Evolutionary conservation across 78 protist species (phyloP).

Genomic region (Tieghemostelium lacteum): DNA sequence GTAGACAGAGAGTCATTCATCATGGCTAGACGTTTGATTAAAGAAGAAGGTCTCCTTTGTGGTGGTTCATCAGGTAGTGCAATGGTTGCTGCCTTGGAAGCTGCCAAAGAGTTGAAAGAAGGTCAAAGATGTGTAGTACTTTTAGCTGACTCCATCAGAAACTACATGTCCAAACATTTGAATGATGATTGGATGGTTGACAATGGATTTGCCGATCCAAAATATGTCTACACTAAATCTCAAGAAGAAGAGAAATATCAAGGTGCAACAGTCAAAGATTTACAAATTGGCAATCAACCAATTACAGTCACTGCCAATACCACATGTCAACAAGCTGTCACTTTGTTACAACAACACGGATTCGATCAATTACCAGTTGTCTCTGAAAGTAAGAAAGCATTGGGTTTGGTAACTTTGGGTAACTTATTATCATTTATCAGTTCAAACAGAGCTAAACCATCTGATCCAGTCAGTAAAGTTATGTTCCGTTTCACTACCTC

Average conservation of each 20-base stretch:
- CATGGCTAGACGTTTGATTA: conserved; percentile 90
- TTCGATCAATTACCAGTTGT: conserved; percentile 84
- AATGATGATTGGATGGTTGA: conserved; percentile 93
- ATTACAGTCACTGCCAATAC: conserved; percentile 76
- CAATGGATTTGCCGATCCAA: conserved; percentile 85
- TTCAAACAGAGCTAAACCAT: conserved; percentile 33
- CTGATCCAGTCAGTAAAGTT: conserved; percentile 72
- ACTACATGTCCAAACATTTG: conserved; percentile 95
- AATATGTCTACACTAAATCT: conserved; percentile 29
- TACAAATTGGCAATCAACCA: conserved; percentile 64
- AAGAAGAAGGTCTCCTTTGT: conserved; percentile 92
- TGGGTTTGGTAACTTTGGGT: conserved; percentile 78
- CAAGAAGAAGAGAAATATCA: conserved; percentile 73
- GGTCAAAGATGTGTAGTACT: conserved; percentile 91
- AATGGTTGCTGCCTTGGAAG: conserved; percentile 88
- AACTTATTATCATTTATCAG: conserved; percentile 48
- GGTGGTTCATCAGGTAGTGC: conserved; percentile 94
- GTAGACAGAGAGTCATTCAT: conserved; percentile 88
- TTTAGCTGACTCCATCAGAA: conserved; percentile 93
- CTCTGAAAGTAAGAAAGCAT: conserved; percentile 48
- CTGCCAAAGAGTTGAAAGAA: conserved; percentile 80
- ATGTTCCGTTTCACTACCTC: conserved; percentile 82
- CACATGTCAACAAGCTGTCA: conserved; percentile 44
- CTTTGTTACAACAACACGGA: conserved; percentile 63
- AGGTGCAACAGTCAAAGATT: conserved; percentile 77